These are phyloP conservation scores for Claviceps capensis DNA, from an alignment of 2,329 filamentous ascomycete genomes.

Conservation along the genomic window DNA sequence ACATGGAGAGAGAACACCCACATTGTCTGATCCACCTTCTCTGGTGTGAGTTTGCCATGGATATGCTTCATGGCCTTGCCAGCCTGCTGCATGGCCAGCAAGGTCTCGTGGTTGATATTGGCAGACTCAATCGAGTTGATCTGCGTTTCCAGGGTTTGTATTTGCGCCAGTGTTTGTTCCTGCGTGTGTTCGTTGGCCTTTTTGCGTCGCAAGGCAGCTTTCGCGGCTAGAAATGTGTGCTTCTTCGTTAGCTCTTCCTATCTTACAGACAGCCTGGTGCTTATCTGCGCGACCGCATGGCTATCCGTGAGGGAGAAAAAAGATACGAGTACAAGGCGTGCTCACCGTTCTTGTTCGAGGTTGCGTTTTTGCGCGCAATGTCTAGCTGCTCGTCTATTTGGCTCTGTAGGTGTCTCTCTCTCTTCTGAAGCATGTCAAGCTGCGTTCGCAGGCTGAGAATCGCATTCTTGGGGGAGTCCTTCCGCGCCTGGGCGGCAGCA, in stretches of 20 bases:
- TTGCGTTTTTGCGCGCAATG: constrained; percentile 76
- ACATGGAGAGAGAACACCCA: constrained; percentile 32
- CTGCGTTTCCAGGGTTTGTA: constrained; percentile 84
- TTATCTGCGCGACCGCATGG: too few species aligned
- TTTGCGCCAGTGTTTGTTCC: constrained; percentile 81
- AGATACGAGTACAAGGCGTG: neutral
- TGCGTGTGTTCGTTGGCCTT: constrained; percentile 86
- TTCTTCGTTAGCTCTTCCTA: constrained; percentile 9
- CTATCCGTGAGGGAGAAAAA: too few species aligned
- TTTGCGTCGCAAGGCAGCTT: constrained; percentile 81
- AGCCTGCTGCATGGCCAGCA: constrained; percentile 86
- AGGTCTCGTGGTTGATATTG: constrained; percentile 96
- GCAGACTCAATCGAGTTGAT: constrained; percentile 95
- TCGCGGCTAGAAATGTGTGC: constrained; percentile 50
- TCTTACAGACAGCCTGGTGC: too few species aligned
- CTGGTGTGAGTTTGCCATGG: constrained; percentile 77
- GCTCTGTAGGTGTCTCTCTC: constrained; percentile 77
- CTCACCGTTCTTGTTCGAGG: constrained; percentile 80
- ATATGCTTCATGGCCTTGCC: constrained; percentile 86
- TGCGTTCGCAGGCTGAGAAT: constrained; percentile 79
- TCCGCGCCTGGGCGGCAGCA: constrained; percentile 67
- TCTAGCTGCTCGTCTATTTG: constrained; percentile 90
- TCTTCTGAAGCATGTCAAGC: constrained; percentile 95
- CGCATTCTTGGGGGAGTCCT: constrained; percentile 92
- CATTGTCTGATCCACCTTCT: constrained; percentile 94